Evolutionary conservation across 1,284 basidiomycete genomes (phyloP), one percentile per base, ranked within the genome.

Genomic region (Ustilago bromivora): DNA sequence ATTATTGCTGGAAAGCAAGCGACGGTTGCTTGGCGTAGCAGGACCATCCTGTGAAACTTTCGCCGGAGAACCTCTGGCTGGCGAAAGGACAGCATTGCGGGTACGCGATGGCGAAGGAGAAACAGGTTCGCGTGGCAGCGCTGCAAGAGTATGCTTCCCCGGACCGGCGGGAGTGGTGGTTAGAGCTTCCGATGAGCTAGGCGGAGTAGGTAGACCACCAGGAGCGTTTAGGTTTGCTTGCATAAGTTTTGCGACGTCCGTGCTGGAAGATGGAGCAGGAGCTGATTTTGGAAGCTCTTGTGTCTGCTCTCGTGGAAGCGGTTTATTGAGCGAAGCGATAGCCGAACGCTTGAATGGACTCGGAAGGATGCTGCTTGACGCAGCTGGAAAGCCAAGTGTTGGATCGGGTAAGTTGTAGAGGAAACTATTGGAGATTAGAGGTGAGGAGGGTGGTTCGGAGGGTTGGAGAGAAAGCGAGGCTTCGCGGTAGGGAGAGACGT

Each of bases 401-500:
- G 74, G 74, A 31, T 76, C 74, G 6, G 74, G 74, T 19, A 76
- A 46, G 51, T 71, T 76, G 74, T 76, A 76, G 46, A 76, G 69
- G 38, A 71, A 67, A 62, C 66, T 71, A 52, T 76, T 76, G 41
- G 64, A 64, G 49, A 67, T 34, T 10, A 76, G 69, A 1, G 74
- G 74, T 4, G 74, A 76, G 1, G 68, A 71, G 2, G 61, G 64
- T 1, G 60, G 67, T 40, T 76, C 63, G 31, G 43, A 53, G 9
- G 49, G 66, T 12, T 69, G 59, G 19, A 71, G 32, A 1, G 66
- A 61, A 8, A 59, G 38, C 15, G 74, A 67, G 13, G 28, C 10
- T 0, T 76, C 61, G 2, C 15, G 56, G 19, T 58, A 61, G 31
- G 75, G 70, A 23, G 62, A 61, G 31, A 63, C 46, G 58, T 73